Evolutionary conservation across 73 alveolate genomes (phyloP).

Genomic region (Symbiodinium natans): DNA sequence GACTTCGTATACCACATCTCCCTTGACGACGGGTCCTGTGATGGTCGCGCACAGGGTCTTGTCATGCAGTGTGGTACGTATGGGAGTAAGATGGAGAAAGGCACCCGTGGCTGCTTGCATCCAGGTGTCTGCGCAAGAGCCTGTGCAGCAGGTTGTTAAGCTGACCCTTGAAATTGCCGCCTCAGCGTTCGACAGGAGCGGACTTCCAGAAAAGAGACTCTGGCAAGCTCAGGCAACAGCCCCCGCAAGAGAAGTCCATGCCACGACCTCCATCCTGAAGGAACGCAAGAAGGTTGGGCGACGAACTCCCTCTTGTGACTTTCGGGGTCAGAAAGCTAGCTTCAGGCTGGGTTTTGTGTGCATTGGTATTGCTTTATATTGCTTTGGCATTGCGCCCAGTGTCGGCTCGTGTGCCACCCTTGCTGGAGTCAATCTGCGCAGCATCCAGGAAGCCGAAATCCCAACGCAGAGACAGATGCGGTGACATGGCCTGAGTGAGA

Average conservation of each 20-base stretch:
- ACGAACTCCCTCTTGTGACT: not conserved
- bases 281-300: too few relatives aligned
- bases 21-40: conserved; percentile 77
- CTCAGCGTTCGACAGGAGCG: not conserved
- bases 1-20: conserved; percentile 52
- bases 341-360: too few relatives aligned
- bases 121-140: conserved; percentile 22
- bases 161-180: conserved; percentile 58
- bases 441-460: conserved; percentile 42
- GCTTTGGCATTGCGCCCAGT: too few relatives aligned
- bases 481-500: conserved; percentile 34
- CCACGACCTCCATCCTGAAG: not conserved
- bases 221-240: not conserved
- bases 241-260: not conserved
- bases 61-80: too few relatives aligned
- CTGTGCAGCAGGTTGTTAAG: conserved; percentile 63
- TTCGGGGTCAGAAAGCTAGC: not conserved
- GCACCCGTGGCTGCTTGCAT: not conserved
- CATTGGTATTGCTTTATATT: too few relatives aligned
- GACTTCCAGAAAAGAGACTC: not conserved
- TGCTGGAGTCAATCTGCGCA: not conserved
- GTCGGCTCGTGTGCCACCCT: not conserved
- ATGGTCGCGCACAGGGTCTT: too few relatives aligned
- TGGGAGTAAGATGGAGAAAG: too few relatives aligned
- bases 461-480: conserved; percentile 33